Percentiles rank a stretch among this genome's conserved stretches.
Conservation (phyloP, 139 green algal genomes). For the Coelastrella sp. region DNA sequence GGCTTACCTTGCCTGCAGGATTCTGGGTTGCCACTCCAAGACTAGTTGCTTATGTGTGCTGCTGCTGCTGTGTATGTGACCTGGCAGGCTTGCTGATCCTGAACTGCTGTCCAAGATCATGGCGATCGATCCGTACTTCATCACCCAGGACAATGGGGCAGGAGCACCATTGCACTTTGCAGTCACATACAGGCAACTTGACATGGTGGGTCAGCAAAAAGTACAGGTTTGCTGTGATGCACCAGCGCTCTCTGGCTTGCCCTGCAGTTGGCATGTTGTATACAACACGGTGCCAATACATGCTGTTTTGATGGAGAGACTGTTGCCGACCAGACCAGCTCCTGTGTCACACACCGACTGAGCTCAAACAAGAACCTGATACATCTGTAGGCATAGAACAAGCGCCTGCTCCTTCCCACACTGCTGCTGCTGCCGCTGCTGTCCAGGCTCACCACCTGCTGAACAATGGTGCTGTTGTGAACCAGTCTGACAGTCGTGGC, state of each 20-base stretch:
- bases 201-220: slow-evolving; percentile 88
- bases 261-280: too few species aligned
- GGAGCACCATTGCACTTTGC: slow-evolving; percentile 94
- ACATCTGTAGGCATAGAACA: too few species aligned
- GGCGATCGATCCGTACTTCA: slow-evolving; percentile 88
- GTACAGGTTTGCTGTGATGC: neutral
- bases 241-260: too few species aligned
- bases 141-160: slow-evolving; percentile 95
- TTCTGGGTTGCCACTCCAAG: too few species aligned
- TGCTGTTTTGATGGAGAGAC: too few species aligned
- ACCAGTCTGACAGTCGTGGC: slow-evolving; percentile 83
- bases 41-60: too few species aligned
- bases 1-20: too few species aligned
- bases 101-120: slow-evolving; percentile 90
- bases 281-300: too few species aligned
- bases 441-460: slow-evolving; percentile 91
- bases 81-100: slow-evolving; percentile 77
- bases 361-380: too few species aligned
- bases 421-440: slow-evolving; percentile 26
- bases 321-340: too few species aligned
- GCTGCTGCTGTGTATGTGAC: neutral
- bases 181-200: slow-evolving; percentile 93
- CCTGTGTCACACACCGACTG: too few species aligned
- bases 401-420: too few species aligned
- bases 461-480: slow-evolving; percentile 88